Evolutionary conservation across 1,284 basidiomycete genomes (phyloP), one percentile per base, ranked within the genome.

Genomic region (Butyriboletus appendiculatus): DNA sequence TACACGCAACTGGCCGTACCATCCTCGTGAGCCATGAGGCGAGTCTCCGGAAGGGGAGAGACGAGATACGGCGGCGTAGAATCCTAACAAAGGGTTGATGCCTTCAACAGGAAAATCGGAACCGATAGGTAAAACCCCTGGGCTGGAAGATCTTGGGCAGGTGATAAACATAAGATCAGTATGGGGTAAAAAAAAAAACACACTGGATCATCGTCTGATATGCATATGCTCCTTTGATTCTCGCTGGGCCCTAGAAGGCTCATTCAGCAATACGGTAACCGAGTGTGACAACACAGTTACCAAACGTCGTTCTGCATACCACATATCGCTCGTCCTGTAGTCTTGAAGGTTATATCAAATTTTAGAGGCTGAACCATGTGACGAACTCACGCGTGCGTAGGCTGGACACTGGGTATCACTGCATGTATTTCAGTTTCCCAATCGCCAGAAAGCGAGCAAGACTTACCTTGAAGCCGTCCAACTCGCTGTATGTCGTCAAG

Each of bases 371-470:
- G 7, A 42, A 32, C 4, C 30, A 39, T 28, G 24, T 5, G 18
- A 34, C 18, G 4, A 15, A 70, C 84, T 74, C 67, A 90, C 86
- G 81, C 93, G 68, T 98, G 94, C 1, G 93, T 96, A 0, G 96
- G 95, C 65, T 98, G 96, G 24, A 96, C 92, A 59, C 94, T 96
- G 2, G 90, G 82, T 62, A 97, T 92, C 16, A 97, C 91, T 94
- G 45, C 33, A 12, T 50, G 45, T n/a, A 15, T 32, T 28, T 40
- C 52, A 45, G 51, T n/a, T 45, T 20, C 4, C 3, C 20, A 24
- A 33, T 10, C 10, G n/a, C 16, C 5, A 37, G 18, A 11, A 53
- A 28, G n/a, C 4, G 26, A 6, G 30, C 0, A 20, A 33, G 12
- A 69, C 81, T 39, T 53, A 88, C 92, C 84, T 63, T 91, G 91